Base-by-base conservation (phyloP, 169 alveolate species). In the Cystoisospora suis region DNA sequence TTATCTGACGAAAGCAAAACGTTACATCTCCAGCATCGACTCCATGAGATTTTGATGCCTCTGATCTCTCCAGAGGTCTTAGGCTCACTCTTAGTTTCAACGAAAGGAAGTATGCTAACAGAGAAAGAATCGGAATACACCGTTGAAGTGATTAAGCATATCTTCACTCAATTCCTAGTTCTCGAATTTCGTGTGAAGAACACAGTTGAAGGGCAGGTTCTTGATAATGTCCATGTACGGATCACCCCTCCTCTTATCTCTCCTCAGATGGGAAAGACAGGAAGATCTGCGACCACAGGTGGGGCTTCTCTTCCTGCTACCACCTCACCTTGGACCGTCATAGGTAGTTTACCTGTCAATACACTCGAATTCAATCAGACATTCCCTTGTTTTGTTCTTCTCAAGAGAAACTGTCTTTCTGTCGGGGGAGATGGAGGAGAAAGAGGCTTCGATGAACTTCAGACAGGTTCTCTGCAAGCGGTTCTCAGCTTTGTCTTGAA, bases 61-160 rank as follows among this genome's bases (percentile, higher is more conserved):
- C 44, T 86, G 23, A 61, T 86, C 6, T 9, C 90, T 45, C 70
- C 87, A 4, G 70, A n/a, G 87, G 77, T 44, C 3, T 75, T 75
- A n/a, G 91, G 92, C 6, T 36, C 58, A 46, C 87, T 88, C 49
- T 93, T 87, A 77, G 94, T 86, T 58, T 69, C 92, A 79, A 77
- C 90, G 46, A 49, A 65, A 42, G 90, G 88, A 27, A 69, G 87
- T 81, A 75, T 87, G 70, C 89, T 91, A 40, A 93, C 95, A 7
- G 95, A 93, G 86, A 88, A 86, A 61, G 95, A 93, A 79, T 94
- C 94, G 9, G 96, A 94, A 90, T 94, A 94, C 77, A 81, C 91
- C 12, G 96, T 92, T 75, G 92, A 90, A 80, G 96, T 75, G 20
- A 77, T 61, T 72, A 86, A 91, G 89, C 94, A 92, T 47, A 80